Percentiles rank a stretch among this genome's conserved stretches.
phyloP scores from a whole-genome alignment of 1,284 basidiomycete species.

The Microbotryum intermedium region DNA sequence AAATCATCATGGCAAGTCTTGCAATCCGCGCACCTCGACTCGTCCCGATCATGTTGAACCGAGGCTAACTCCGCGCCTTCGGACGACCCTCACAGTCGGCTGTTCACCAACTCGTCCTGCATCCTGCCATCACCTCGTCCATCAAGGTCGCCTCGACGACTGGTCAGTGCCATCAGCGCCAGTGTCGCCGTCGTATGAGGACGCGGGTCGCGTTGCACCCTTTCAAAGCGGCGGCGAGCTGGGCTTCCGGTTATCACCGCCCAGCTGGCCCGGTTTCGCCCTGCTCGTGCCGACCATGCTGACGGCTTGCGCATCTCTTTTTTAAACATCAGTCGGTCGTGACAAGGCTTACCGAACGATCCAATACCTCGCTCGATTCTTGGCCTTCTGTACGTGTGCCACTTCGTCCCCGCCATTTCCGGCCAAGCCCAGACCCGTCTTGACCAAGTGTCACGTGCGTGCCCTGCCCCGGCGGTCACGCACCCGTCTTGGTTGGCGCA shows the following conservation, averaged over 20 bases:
- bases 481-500: not conserved
- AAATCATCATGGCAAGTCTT: too few species aligned
- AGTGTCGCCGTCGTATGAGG: not conserved
- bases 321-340: slow-evolving; percentile 51
- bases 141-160: slow-evolving; percentile 73
- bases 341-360: slow-evolving; percentile 85
- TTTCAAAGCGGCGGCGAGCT: too few species aligned
- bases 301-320: not conserved
- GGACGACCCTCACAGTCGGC: slow-evolving; percentile 11
- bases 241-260: too few species aligned
- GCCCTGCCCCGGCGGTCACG: not conserved
- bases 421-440: too few species aligned
- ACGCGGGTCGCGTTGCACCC: too few species aligned
- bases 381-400: slow-evolving; percentile 58
- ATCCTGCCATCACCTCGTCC: slow-evolving; percentile 65
- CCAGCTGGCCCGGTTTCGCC: too few species aligned
- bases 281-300: too few species aligned
- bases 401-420: not conserved
- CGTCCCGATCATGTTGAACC: not conserved
- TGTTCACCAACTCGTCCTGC: slow-evolving; percentile 60
- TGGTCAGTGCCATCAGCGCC: slow-evolving; percentile 18
- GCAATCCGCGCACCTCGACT: not conserved
- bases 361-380: slow-evolving; percentile 84
- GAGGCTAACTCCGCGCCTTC: not conserved
- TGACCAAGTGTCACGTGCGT: slow-evolving; percentile 3